Evolutionary conservation across 495 filamentous ascomycete species (phyloP), one percentile per base, ranked within the genome.

Genomic region (Penicillium angulare): DNA sequence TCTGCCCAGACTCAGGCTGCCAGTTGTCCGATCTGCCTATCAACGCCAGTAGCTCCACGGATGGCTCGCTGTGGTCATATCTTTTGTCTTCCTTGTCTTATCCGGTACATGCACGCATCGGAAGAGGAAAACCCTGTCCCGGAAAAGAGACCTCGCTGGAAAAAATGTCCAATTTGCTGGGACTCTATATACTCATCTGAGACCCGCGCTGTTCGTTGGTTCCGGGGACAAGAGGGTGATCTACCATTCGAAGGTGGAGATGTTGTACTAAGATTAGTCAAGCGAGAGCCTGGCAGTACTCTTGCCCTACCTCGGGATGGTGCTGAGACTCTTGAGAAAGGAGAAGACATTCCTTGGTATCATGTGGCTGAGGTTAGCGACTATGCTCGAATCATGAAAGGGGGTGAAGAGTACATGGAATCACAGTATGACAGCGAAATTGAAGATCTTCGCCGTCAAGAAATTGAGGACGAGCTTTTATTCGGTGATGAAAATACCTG

Each of bases 61-160:
- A 98, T 98, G 93, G 91, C 93, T 33, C 92, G 88, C 58, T 98
- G 93, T 64, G 93, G 93, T 12, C 93, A 98, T 64, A 96, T 98
- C 21, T 97, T 97, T 63, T 98, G 93, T 66, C 76, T 97, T 34
- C 87, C 93, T 10, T 98, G 93, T 66, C 73, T 97, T 29, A 86
- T 97, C 47, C 87, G 93, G 34, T 98, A 95, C 63, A 97, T 98
- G 92, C 89, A 95, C 58, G 86, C 90, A 6, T 81, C 76, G 1
- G 88, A 90, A 29, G 86, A 84, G 21, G 80, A 81, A 1, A 78
- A 82, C 15, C 76, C 74, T 5, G 51, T 76, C 2, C 79, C 78
- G 8, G 83, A 87, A 50, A 90, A 86, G 65, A 86, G 79, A 66
- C 80, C 88, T 42, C 79, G 90, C 44, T 96, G 87, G 80, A 91